A percentile compares a stretch with the other conserved stretches of the same genome.
Evolutionary conservation across 208 protist species (phyloP).

Genomic region (Trypanosoma conorhini): DNA sequence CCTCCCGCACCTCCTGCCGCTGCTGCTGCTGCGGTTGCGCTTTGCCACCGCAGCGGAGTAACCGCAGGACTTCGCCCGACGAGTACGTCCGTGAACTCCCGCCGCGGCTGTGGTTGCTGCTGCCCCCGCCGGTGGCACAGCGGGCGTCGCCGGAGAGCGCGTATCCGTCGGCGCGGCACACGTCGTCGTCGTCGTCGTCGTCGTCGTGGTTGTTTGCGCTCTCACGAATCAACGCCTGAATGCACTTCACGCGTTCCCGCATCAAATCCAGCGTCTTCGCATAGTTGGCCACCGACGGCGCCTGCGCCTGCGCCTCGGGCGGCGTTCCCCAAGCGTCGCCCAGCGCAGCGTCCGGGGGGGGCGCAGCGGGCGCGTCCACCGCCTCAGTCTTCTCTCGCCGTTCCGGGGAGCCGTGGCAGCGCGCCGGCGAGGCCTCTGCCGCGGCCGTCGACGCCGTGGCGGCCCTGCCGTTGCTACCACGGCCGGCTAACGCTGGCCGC

Average conservation of each 20-base stretch:
- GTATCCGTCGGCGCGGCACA: not conserved
- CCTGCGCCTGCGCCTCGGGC: not conserved
- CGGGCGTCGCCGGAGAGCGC: not conserved
- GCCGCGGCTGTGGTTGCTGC: not conserved
- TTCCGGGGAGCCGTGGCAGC: not conserved
- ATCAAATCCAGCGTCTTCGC: slow-evolving; percentile 36
- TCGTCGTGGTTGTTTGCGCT: not conserved
- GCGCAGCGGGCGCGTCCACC: not conserved
- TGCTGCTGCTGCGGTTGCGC: not conserved
- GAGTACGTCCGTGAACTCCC: slow-evolving; percentile 1
- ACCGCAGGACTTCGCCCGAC: not conserved
- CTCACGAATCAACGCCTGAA: slow-evolving; percentile 44
- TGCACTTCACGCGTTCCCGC: slow-evolving; percentile 52
- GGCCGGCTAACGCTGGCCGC: too few relatives aligned
- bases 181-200: not conserved
- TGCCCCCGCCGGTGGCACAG: not conserved
- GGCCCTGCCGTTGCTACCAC: not conserved
- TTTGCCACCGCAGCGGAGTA: not conserved
- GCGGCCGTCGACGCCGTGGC: not conserved
- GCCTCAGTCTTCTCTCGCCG: not conserved
- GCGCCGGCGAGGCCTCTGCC: not conserved
- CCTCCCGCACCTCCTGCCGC: too few relatives aligned
- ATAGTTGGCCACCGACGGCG: slow-evolving; percentile 2
- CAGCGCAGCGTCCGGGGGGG: not conserved
- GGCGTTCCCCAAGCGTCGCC: not conserved